Evolutionary conservation across 768 basidiomycete species (phyloP).

Genomic region (Leccinum arenicola): DNA sequence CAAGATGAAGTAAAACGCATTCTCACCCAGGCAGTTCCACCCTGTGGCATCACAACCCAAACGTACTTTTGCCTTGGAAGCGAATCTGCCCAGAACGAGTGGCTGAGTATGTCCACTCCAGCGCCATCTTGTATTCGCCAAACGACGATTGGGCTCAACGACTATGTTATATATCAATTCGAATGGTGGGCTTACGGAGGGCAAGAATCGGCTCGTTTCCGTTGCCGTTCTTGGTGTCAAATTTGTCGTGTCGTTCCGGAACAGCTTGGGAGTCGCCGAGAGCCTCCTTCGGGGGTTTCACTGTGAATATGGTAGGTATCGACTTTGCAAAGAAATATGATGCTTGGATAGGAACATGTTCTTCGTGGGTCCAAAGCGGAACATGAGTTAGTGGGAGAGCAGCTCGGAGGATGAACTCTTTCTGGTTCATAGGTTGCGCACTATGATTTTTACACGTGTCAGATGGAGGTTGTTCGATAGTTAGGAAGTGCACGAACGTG

Average conservation of each 20-base stretch:
- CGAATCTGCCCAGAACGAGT: slow-evolving; percentile 60
- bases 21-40: slow-evolving; percentile 77
- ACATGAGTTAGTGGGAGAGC: no score
- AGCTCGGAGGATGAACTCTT: no score
- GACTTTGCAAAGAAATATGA: slow-evolving; percentile 57
- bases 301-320: slow-evolving; percentile 56
- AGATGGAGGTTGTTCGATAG: background rate
- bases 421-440: slow-evolving; percentile 1
- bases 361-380: no score
- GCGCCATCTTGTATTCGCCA: slow-evolving; percentile 66
- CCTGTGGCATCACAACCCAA: slow-evolving; percentile 84
- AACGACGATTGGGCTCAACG: background rate
- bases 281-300: slow-evolving; percentile 49
- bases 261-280: slow-evolving; percentile 16
- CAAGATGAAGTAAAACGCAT: background rate
- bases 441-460: background rate
- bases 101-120: slow-evolving; percentile 65
- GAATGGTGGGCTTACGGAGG: slow-evolving; percentile 48
- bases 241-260: background rate
- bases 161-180: background rate
- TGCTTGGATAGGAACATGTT: slow-evolving; percentile 40
- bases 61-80: slow-evolving; percentile 55
- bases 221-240: slow-evolving; percentile 3
- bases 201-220: slow-evolving; percentile 53
- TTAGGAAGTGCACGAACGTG: background rate